Conservation (phyloP, 202 grass and related monocot genomes). For the Musa balbisiana region DNA sequence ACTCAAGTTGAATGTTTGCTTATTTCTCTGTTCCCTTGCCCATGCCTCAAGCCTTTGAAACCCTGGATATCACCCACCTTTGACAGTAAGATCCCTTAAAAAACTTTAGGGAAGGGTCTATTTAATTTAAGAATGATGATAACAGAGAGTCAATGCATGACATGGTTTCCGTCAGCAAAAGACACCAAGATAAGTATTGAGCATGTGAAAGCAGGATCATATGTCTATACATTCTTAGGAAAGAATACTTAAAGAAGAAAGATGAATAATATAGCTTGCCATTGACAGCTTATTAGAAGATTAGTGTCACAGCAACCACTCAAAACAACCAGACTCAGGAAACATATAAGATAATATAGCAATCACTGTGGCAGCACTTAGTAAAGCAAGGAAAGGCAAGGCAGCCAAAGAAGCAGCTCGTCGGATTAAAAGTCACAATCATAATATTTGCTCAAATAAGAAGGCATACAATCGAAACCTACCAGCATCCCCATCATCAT, state of each 20-base stretch:
- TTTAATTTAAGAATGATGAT: background rate
- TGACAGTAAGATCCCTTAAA: background rate
- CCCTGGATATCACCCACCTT: background rate
- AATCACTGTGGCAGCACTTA: background rate
- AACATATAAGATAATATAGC: background rate
- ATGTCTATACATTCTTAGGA: too few relatives aligned
- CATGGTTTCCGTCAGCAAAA: too few relatives aligned
- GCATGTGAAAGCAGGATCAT: too few relatives aligned
- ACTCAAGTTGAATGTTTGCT: background rate
- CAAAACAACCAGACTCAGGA: background rate
- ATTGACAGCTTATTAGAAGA: too few relatives aligned
- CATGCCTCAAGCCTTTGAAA: background rate
- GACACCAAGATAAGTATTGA: too few relatives aligned
- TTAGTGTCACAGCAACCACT: too few relatives aligned
- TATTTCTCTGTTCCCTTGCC: background rate
- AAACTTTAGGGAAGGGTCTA: background rate
- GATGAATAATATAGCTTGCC: too few relatives aligned
- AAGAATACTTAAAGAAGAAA: too few relatives aligned
- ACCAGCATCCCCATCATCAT: slow-evolving; percentile 36
- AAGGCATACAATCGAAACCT: background rate
- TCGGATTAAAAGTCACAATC: background rate
- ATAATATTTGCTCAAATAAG: background rate
- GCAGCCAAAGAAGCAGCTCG: background rate
- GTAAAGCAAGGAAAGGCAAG: background rate
- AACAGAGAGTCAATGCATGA: background rate